Base-by-base conservation (phyloP, 805 yeast genomes). In the Spathaspora sp. region DNA sequence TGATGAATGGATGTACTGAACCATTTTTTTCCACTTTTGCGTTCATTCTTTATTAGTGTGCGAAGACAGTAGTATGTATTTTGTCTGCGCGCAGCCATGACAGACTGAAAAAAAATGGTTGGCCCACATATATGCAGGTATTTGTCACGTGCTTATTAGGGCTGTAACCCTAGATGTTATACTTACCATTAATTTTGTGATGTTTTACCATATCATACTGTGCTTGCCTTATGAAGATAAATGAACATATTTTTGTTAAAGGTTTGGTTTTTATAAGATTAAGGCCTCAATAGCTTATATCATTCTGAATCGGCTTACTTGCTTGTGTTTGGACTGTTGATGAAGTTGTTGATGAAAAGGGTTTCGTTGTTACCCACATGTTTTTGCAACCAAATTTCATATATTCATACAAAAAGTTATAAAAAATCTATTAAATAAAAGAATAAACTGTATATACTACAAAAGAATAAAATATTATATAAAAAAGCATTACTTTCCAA, bases 321-420 rank as follows among this genome's bases (percentile, higher is more conserved):
- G 26, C 26, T 23, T 23, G 26, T 23, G 26, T 23, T 23, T 23
- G 26, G 26, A 3, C 6, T 23, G 26, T 6, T 23, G 26, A 23
- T 23, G 6, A 23, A 23, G 3, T 23, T 23, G 26, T 23, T 23
- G 26, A 23, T 23, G 26, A 23, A 23, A 23, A 23, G 6, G 26
- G 26, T 23, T 23, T 23, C 26, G 26, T 23, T 23, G 26, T 23
- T 23, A 3, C 26, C 26, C 26, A n/a, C n/a, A 3, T 14, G 40
- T 12, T 45, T 45, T 45, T 45, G 47, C 47, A 45, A 45, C 40
- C 47, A 45, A 29, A 6, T 23, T 6, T 23, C 3, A 23, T 23
- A 23, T 23, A 23, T 23, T 10, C 9, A 11, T 2, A 11, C 28
- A 14, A 19, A 45, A 28, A 18, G 26, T 40, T 18, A 40, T 29